phyloP scores from a whole-genome alignment of 805 yeast genomes.

The Candida pini region DNA sequence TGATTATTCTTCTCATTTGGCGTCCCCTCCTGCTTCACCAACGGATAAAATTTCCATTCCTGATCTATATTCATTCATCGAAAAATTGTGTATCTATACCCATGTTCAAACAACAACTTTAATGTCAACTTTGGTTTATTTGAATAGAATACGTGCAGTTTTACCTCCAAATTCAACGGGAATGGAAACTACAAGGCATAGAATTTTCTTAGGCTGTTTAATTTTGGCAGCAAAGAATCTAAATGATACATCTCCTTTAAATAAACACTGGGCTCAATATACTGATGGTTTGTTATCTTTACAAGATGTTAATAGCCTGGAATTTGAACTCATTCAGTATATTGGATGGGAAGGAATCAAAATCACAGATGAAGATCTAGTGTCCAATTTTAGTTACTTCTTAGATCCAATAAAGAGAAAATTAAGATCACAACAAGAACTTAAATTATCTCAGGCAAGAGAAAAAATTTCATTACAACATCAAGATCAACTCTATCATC shows the following conservation, averaged over 20 bases:
- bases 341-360: slow-evolving; percentile 76
- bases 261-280: slow-evolving; percentile 93
- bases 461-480: slow-evolving; percentile 4
- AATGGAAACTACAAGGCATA: slow-evolving; percentile 87
- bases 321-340: slow-evolving; percentile 75
- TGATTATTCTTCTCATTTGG: slow-evolving; percentile 23
- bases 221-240: slow-evolving; percentile 88
- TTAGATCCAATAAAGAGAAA: slow-evolving; percentile 63
- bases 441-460: slow-evolving; percentile 11
- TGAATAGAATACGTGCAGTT: slow-evolving; percentile 67
- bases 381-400: slow-evolving; percentile 67
- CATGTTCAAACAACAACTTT: slow-evolving; percentile 93
- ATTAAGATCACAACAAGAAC: slow-evolving; percentile 25
- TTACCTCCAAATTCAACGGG: slow-evolving; percentile 89
- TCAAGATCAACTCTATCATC: neutral
- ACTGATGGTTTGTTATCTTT: slow-evolving; percentile 78
- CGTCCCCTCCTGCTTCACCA: slow-evolving; percentile 38
- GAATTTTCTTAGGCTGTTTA: slow-evolving; percentile 84
- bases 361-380: slow-evolving; percentile 65
- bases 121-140: slow-evolving; percentile 85
- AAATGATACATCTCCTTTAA: slow-evolving; percentile 91
- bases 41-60: slow-evolving; percentile 27
- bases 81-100: slow-evolving; percentile 66
- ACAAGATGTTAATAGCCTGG: slow-evolving; percentile 84
- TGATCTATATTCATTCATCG: slow-evolving; percentile 59